Conservation (phyloP, 2,329 filamentous ascomycete genomes). For the Microdochium bolleyi region DNA sequence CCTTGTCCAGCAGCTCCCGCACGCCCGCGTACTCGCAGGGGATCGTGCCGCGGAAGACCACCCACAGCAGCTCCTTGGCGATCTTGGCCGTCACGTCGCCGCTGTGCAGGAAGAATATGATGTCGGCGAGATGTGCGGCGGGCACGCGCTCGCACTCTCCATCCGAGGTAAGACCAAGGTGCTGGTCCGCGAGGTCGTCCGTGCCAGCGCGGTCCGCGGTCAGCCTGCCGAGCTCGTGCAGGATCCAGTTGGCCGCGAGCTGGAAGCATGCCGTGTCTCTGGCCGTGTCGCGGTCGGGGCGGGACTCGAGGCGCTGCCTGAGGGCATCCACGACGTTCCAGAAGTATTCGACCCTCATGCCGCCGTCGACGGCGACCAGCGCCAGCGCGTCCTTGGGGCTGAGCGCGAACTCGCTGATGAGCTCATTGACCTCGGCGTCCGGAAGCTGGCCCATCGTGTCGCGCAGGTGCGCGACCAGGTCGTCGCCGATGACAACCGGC, state of each 20-base stretch:
- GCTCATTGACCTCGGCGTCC: conserved; percentile 57
- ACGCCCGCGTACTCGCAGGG: conserved; percentile 27
- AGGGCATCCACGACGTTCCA: conserved; percentile 53
- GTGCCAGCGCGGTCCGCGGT: conserved; percentile 45
- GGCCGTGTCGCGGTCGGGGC: conserved; percentile 10
- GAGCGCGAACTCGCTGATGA: conserved; percentile 58
- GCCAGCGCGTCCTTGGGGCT: conserved; percentile 77
- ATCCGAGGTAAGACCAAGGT: conserved; percentile 29
- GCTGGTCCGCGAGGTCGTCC: conserved; percentile 19
- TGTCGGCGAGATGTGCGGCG: conserved; percentile 37
- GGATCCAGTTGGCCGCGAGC: conserved; percentile 57
- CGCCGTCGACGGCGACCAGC: conserved; percentile 68
- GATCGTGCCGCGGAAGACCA: conserved; percentile 39
- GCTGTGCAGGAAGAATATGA: conserved; percentile 38
- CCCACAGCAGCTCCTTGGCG: conserved; percentile 49
- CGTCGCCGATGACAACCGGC: conserved; percentile 66
- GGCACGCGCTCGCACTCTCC: conserved; percentile 40
- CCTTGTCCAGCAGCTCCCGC: conserved; percentile 32
- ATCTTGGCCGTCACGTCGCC: conserved; percentile 46
- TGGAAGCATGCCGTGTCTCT: conserved; percentile 27
- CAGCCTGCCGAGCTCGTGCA: conserved; percentile 68
- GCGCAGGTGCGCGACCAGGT: conserved; percentile 58
- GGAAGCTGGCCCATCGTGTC: conserved; percentile 61
- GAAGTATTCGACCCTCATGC: conserved; percentile 76
- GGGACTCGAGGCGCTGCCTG: conserved; percentile 13